These are phyloP conservation scores for Micractinium sp. DNA, from an alignment of 139 green algal genomes.

Conservation along the genomic window DNA sequence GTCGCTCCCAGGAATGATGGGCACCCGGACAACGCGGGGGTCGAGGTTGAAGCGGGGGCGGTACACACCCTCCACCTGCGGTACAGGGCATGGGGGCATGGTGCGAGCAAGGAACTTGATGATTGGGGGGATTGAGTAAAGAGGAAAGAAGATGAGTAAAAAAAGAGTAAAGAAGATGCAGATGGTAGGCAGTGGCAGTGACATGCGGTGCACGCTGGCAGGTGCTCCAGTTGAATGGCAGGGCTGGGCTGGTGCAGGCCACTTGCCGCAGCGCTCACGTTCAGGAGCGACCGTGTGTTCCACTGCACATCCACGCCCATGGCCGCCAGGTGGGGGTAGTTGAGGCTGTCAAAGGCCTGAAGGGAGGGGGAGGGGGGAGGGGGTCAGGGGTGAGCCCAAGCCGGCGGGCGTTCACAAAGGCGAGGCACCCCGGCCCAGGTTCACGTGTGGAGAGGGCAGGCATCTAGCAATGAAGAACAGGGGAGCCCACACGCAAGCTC, in stretches of 20 bases:
- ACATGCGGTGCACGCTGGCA: not conserved
- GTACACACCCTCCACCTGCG: constrained; percentile 72
- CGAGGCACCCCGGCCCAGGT: not conserved
- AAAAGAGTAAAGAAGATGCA: too few species aligned
- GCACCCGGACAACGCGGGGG: constrained; percentile 74
- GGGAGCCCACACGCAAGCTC: too few species aligned
- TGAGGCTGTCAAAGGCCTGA: constrained; percentile 71
- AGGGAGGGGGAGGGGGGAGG: not conserved
- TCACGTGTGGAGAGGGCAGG: not conserved
- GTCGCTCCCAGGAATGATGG: constrained; percentile 25
- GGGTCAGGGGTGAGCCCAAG: not conserved
- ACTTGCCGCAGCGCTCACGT: not conserved
- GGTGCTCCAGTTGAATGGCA: too few species aligned
- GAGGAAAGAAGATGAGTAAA: too few species aligned
- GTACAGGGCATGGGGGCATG: not conserved
- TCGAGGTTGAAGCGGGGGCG: constrained; percentile 82
- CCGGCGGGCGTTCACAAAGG: not conserved
- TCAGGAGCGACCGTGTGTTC: constrained; percentile 58
- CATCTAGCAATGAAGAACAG: too few species aligned
- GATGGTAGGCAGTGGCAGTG: too few species aligned
- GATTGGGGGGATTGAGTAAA: too few species aligned
- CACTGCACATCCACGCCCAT: constrained; percentile 86
- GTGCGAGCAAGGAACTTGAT: not conserved
- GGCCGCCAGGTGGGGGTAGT: constrained; percentile 79
- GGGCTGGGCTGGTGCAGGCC: too few species aligned